These are phyloP conservation scores for Galerina marginata DNA, from an alignment of 768 basidiomycete genomes.

Conservation along the genomic window DNA sequence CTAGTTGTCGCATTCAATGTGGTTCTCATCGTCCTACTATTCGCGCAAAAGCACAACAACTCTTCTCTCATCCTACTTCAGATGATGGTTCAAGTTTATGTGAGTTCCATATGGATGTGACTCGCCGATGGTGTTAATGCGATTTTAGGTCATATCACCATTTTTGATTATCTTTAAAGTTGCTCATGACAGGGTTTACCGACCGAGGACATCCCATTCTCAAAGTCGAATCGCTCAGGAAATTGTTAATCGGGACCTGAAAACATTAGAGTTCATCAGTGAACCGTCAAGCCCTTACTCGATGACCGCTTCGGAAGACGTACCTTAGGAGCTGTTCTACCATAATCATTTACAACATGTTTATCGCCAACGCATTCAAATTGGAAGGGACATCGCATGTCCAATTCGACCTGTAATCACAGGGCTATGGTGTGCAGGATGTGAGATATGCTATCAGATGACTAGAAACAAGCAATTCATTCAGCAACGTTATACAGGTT, in stretches of 20 bases:
- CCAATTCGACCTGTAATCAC: too few relatives aligned
- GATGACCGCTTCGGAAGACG: not conserved
- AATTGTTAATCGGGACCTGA: not conserved
- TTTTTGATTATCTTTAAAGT: constrained; percentile 12
- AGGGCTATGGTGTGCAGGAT: too few relatives aligned
- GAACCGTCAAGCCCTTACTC: not conserved
- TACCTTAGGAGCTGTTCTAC: too few relatives aligned
- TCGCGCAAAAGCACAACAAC: not conserved
- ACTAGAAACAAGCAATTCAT: too few relatives aligned
- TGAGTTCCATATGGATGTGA: not conserved
- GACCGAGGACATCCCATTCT: not conserved
- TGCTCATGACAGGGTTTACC: not conserved
- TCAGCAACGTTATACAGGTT: too few relatives aligned
- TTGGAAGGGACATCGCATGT: too few relatives aligned
- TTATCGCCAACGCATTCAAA: too few relatives aligned
- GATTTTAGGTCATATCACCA: constrained; percentile 1
- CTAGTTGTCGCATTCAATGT: constrained; percentile 8
- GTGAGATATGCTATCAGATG: too few relatives aligned
- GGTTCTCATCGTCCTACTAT: not conserved
- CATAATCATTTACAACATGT: too few relatives aligned
- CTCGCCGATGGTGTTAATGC: not conserved
- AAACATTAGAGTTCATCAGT: not conserved
- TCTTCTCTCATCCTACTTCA: not conserved
- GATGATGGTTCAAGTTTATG: constrained; percentile 11
- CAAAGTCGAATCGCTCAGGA: not conserved